Conservation (phyloP, 2,329 filamentous ascomycete species). For the Colletotrichum somersetense region DNA sequence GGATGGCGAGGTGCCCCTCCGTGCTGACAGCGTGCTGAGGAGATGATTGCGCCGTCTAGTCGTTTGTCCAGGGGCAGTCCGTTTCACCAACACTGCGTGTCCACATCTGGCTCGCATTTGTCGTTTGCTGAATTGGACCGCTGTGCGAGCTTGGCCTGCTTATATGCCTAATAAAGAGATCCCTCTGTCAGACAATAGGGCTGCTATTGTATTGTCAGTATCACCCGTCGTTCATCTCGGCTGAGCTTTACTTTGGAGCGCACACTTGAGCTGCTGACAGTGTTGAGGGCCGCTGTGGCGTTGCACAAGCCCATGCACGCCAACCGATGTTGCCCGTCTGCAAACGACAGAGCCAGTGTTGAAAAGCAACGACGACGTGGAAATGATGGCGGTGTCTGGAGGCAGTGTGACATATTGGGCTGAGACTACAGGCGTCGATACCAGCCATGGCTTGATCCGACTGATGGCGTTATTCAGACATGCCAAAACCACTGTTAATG, state of each 20-base stretch:
- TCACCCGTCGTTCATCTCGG: constrained; percentile 4
- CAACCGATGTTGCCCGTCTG: no score
- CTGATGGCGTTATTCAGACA: background rate
- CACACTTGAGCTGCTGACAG: no score
- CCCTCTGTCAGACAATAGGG: constrained; percentile 10
- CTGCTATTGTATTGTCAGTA: background rate
- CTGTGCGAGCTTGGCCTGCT: constrained; percentile 3
- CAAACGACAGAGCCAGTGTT: constrained; percentile 4
- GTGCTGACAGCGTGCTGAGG: background rate
- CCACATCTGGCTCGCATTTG: constrained; percentile 6
- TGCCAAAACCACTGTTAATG: background rate
- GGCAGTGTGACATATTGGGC: constrained; percentile 1
- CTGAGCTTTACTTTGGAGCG: constrained; percentile 3
- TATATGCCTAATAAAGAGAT: background rate
- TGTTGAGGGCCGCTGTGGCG: background rate
- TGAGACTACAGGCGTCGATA: background rate
- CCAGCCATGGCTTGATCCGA: no score
- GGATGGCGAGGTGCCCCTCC: background rate
- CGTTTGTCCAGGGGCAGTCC: constrained; percentile 5
- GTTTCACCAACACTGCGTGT: constrained; percentile 23
- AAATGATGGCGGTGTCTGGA: background rate
- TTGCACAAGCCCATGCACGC: no score
- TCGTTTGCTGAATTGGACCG: constrained; percentile 18
- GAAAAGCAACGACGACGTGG: background rate
- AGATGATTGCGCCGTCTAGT: background rate